Conservation (phyloP, 2,329 filamentous ascomycete species). For the Sarocladium brachiariae region DNA sequence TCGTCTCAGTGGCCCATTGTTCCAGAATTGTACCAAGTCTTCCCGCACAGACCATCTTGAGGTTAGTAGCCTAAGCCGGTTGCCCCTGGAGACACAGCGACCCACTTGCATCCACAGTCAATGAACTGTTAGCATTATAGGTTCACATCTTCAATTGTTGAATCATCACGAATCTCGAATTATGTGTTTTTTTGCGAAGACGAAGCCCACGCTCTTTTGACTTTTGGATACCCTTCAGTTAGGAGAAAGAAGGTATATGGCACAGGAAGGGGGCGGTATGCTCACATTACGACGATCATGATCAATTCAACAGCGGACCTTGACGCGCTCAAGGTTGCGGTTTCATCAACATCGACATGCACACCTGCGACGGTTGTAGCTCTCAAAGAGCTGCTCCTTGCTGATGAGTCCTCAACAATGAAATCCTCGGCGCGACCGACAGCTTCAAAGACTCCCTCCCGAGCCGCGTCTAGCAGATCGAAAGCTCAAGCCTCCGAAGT, state of each 20-base stretch:
- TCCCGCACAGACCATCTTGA: neutral
- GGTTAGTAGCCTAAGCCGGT: neutral
- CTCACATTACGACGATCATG: slow-evolving; percentile 8
- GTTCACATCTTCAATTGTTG: neutral
- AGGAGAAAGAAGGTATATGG: neutral
- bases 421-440: slow-evolving; percentile 22
- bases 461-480: slow-evolving; percentile 10
- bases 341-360: slow-evolving; percentile 47
- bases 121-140: neutral
- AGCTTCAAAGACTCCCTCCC: slow-evolving; percentile 18
- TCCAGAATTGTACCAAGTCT: neutral
- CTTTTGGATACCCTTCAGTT: neutral
- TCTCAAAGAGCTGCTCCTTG: slow-evolving; percentile 39
- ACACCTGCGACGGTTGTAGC: slow-evolving; percentile 41
- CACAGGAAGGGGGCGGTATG: neutral
- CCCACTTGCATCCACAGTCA: neutral
- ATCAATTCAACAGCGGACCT: slow-evolving; percentile 9
- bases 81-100: slow-evolving; percentile 2
- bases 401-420: slow-evolving; percentile 23
- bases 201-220: neutral
- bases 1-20: neutral
- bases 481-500: slow-evolving; percentile 12
- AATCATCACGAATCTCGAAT: neutral
- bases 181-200: slow-evolving; percentile 1
- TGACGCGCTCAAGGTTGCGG: slow-evolving; percentile 47